Conservation (phyloP, 208 protist species). For the Tritrichomonas musculus region DNA sequence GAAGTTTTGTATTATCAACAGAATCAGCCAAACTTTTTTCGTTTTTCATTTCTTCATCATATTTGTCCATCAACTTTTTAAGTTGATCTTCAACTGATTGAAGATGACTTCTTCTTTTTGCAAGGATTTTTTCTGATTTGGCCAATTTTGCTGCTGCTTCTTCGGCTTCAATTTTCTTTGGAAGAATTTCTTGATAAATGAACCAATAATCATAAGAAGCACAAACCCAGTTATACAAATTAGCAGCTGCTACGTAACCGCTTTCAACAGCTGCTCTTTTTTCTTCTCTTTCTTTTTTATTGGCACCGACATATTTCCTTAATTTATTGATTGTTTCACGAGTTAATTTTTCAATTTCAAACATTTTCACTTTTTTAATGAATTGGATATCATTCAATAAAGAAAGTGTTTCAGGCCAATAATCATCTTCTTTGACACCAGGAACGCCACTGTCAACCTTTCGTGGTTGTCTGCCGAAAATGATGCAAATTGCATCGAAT, state of each 20-base stretch:
- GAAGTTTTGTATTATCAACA: conserved; percentile 38
- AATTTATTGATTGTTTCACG: conserved; percentile 82
- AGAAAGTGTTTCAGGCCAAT: neutral
- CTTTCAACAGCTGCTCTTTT: neutral
- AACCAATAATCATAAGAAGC: conserved; percentile 63
- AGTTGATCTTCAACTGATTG: conserved; percentile 81
- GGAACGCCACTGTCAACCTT: neutral
- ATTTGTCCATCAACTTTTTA: conserved; percentile 71
- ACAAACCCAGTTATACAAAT: conserved; percentile 56
- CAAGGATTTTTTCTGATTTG: conserved; percentile 19
- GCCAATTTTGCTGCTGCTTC: conserved; percentile 70
- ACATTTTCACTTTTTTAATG: conserved; percentile 83
- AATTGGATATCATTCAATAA: conserved; percentile 81
- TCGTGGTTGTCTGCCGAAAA: neutral
- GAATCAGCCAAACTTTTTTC: conserved; percentile 54
- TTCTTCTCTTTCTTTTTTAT: conserved; percentile 49
- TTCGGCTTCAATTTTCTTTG: conserved; percentile 80
- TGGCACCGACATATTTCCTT: conserved; percentile 77
- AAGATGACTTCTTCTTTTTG: conserved; percentile 52
- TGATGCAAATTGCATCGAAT: conserved; percentile 34
- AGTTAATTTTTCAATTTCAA: conserved; percentile 86
- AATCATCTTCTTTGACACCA: neutral
- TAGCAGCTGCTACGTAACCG: conserved; percentile 47
- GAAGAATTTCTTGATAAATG: conserved; percentile 86
- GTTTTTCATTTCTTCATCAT: conserved; percentile 81